Conservation (phyloP, 2,329 filamentous ascomycete genomes). For the Juglanconis oblonga region DNA sequence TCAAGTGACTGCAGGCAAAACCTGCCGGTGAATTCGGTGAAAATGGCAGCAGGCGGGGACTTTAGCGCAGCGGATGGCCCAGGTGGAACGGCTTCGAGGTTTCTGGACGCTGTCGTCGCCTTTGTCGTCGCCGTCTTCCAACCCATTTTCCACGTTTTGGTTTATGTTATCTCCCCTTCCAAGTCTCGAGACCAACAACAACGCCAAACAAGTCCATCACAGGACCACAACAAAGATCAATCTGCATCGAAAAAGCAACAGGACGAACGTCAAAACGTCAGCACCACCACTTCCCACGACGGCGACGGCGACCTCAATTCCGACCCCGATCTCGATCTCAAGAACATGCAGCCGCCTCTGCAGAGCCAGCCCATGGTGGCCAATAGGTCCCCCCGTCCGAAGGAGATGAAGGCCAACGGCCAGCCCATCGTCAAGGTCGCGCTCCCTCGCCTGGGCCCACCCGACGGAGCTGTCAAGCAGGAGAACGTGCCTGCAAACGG, state of each 20-base stretch:
- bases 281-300: neutral
- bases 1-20: slow-evolving; percentile 7
- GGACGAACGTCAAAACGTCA: neutral
- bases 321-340: neutral
- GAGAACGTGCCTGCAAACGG: neutral
- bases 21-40: neutral
- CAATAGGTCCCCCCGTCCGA: neutral
- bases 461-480: neutral
- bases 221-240: neutral
- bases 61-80: slow-evolving; percentile 6
- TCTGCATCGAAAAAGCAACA: neutral
- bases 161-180: slow-evolving; percentile 9
- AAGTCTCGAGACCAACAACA: neutral
- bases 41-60: slow-evolving; percentile 12
- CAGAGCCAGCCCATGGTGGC: neutral
- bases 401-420: neutral
- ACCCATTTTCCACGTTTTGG: slow-evolving; percentile 10
- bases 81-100: slow-evolving; percentile 10
- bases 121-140: slow-evolving; percentile 17
- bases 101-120: slow-evolving; percentile 12
- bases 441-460: neutral
- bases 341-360: slow-evolving; percentile 6
- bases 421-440: neutral
- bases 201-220: neutral
- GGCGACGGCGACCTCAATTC: neutral